Base-by-base conservation (phyloP, 331 rosid species). In the Saraca asoca region DNA sequence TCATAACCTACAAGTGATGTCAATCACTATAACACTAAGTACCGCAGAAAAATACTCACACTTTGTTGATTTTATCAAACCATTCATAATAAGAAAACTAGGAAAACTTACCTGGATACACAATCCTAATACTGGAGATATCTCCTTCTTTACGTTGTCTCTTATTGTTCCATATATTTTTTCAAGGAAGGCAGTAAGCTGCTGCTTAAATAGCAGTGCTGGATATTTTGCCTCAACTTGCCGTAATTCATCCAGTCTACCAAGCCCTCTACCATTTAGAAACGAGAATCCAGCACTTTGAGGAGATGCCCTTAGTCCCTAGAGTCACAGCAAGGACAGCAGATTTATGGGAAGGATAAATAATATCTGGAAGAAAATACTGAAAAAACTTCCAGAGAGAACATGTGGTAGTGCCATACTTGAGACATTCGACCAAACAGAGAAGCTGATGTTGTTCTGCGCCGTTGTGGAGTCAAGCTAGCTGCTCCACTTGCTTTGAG, bases 161-260 rank as follows among this genome's bases (percentile, higher is more conserved):
- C 97, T 81, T 49, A 91, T 88, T 92, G 85, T 88, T 78, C 96
- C 96, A 72, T 92, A 92, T 77, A 89, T 87, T 77, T 92, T 92
- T 77, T 92, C 98, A 45, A 92, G 90, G 85, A 92, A 92, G 54
- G 98, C 98, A 62, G 98, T 92, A 64, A 92, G 98, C 83, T 92
- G 98, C 78, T 92, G 98, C 87, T 92, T 92, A 78, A 92, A 92
- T 74, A 92, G 69, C 58, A 92, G 85, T 10, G 98, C 98, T 5
- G 98, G 98, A 82, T 92, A 92, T 70, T 92, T 92, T 9, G 98
- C 98, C 83, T 92, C 98, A 63, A 92, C 98, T 87, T 89, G 98
- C 58, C 98, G 89, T 49, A 92, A 87, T 70, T 85, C 98, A 48
- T 92, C 98, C 64, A 85, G 75, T 70, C 95, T 85, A 69, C 95